phyloP scores from a whole-genome alignment of 257 asterid species.

The Solanum bulbocastanum region DNA sequence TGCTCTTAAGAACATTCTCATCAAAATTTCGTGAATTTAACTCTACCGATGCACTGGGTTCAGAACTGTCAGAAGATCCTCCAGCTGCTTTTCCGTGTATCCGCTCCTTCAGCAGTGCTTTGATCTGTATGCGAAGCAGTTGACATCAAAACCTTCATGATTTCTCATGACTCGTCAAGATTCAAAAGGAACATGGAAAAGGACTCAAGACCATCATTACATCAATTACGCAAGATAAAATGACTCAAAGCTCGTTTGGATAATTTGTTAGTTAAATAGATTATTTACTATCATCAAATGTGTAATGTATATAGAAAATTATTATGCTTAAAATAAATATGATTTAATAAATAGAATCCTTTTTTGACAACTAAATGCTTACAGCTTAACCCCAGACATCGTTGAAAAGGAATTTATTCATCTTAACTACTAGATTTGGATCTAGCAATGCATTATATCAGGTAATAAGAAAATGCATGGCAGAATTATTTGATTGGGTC shows the following conservation, averaged over 20 bases:
- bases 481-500: not conserved
- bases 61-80: conserved; percentile 77
- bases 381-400: not conserved
- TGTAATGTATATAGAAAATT: not conserved
- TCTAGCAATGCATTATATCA: not conserved
- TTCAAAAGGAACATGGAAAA: not conserved
- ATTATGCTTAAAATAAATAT: not conserved
- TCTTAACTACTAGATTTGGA: not conserved
- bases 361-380: not conserved
- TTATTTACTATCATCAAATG: not conserved
- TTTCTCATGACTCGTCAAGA: not conserved
- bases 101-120: conserved; percentile 68
- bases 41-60: conserved; percentile 78
- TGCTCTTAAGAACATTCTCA: conserved; percentile 77
- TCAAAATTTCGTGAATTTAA: conserved; percentile 81
- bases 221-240: not conserved
- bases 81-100: conserved; percentile 73
- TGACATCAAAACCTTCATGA: not conserved
- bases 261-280: not conserved
- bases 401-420: not conserved
- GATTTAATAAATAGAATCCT: not conserved
- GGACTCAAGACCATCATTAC: not conserved
- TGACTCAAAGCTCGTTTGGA: not conserved
- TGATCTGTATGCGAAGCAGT: conserved; percentile 34
- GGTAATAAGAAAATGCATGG: not conserved